Base-by-base conservation (phyloP, 176 grass and related monocot species). In the Aegilops speltoides region DNA sequence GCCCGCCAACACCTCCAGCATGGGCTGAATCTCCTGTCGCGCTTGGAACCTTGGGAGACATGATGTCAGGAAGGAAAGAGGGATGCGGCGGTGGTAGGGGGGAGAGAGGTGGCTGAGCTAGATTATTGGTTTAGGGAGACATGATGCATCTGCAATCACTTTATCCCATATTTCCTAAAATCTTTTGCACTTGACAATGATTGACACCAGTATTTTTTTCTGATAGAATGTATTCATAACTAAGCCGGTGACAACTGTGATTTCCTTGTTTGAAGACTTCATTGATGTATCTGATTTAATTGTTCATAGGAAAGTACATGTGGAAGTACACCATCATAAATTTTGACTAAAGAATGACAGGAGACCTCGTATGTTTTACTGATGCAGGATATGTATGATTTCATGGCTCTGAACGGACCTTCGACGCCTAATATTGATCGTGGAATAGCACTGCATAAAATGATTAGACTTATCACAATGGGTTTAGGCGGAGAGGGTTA, bases 391-490 rank as follows among this genome's bases (percentile, higher is more conserved):
- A 99, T 97, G 94, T 99, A 99, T 91, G 97, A 94, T 84, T 94
- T 96, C 69, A 99, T 96, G 94, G 77, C 97, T 82, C 83, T 97
- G 28, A 90, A 97, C 52, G 92, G 86, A 89, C 94, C 97, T 79
- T 77, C 97, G 83, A 99, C 97, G 6, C 97, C 97, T 71, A 89
- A 80, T 46, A 90, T 99, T 86, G 97, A 99, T 91, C 97, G 94
- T 73, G 97, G 97, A 62, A 99, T 97, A 90, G 94, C 97, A 81
- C 80, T 99, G 56, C 94, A 99, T 87, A 99, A 99, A 87, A 99
- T 99, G 97, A 97, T 99, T 80, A 94, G 97, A 85, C 92, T 99
- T 75, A 63, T 99, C 84, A 99, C 97, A 40, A 99, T 99, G 92
- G 78, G 89, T 76, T 90, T 99, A 90, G 97, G 97, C 73, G 97